A percentile compares a stretch with the other conserved stretches of the same genome.
These are phyloP conservation scores for Cotoneaster glaucophyllus DNA, from an alignment of 306 rosid genomes.

Conservation along the genomic window DNA sequence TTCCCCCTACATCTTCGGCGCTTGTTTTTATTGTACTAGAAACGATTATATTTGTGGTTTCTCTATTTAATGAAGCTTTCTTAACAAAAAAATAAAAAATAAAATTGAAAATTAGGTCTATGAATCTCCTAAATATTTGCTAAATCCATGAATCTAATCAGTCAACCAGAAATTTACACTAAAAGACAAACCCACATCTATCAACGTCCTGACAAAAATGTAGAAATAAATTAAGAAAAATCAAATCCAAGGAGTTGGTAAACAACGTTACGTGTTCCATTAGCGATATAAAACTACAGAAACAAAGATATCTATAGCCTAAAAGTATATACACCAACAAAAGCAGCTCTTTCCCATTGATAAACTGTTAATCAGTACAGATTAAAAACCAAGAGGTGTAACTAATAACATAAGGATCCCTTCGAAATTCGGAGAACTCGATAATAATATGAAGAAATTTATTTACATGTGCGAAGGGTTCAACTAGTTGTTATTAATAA, in stretches of 20 bases:
- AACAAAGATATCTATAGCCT: background rate
- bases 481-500: conserved; percentile 10
- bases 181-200: no score
- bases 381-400: background rate
- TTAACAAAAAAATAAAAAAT: no score
- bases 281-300: background rate
- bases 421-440: background rate
- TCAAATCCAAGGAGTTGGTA: background rate
- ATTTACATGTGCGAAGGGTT: conserved; percentile 26
- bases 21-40: no score
- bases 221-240: background rate
- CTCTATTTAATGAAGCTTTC: no score
- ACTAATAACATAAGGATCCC: background rate
- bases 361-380: background rate
- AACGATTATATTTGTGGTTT: no score
- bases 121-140: background rate
- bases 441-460: background rate
- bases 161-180: background rate
- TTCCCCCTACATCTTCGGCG: no score
- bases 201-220: background rate
- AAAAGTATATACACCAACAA: background rate
- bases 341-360: background rate
- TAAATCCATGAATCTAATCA: background rate
- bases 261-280: background rate
- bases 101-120: background rate